Conservation (phyloP, 2,329 filamentous ascomycete species). For the Alternaria brassicae region DNA sequence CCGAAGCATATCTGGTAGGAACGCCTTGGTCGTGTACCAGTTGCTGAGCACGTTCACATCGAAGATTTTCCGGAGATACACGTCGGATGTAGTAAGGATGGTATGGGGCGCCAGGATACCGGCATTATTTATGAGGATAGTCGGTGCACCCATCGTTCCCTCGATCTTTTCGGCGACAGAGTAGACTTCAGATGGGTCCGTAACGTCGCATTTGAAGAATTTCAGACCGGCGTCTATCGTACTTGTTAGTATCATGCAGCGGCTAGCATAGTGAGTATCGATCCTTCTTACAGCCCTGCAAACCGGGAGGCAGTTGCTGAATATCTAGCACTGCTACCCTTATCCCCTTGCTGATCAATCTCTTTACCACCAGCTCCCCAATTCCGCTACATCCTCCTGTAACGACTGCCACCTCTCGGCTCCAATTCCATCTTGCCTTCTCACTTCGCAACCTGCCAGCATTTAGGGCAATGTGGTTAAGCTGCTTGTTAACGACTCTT, state of each 20-base stretch:
- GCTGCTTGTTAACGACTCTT: constrained; percentile 33
- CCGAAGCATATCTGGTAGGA: constrained; percentile 48
- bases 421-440: constrained; percentile 46
- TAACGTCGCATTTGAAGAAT: constrained; percentile 47
- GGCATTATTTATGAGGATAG: constrained; percentile 50
- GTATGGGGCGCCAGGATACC: constrained; percentile 41
- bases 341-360: constrained; percentile 35
- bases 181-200: constrained; percentile 36
- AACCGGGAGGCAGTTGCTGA: constrained; percentile 33
- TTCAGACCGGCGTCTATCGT: constrained; percentile 36
- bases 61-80: constrained; percentile 45
- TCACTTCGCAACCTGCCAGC: constrained; percentile 49
- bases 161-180: constrained; percentile 34
- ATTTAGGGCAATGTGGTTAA: constrained; percentile 48
- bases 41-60: constrained; percentile 49
- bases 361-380: constrained; percentile 41
- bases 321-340: constrained; percentile 47
- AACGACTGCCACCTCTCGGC: constrained; percentile 45
- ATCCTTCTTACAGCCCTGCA: constrained; percentile 35
- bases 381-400: constrained; percentile 50
- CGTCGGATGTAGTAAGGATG: constrained; percentile 43
- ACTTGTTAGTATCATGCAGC: background rate
- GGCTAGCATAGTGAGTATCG: background rate
- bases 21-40: constrained; percentile 44
- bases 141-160: constrained; percentile 33